Conservation (phyloP, 2,329 filamentous ascomycete species). For the Cercospora nicotianae region DNA sequence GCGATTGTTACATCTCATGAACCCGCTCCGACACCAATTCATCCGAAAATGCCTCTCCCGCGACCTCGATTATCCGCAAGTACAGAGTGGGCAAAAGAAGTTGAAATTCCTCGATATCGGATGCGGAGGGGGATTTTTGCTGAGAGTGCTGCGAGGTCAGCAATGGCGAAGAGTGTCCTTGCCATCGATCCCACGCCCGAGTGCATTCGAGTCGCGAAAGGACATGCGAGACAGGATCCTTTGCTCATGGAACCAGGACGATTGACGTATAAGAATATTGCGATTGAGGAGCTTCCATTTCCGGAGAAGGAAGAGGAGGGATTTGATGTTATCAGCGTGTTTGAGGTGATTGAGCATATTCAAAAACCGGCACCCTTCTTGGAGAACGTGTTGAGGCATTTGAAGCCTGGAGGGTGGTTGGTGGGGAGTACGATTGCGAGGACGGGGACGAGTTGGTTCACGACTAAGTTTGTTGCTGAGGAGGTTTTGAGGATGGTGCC, state of each 20-base stretch:
- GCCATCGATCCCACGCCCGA: conserved; percentile 76
- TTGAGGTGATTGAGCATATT: conserved; percentile 95
- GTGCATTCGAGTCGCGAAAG: conserved; percentile 72
- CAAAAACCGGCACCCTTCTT: conserved; percentile 74
- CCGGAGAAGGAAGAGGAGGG: conserved; percentile 37
- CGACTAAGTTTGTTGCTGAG: conserved; percentile 90
- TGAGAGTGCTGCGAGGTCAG: conserved; percentile 74
- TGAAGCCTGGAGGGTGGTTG: conserved; percentile 90
- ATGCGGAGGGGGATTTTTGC: conserved; percentile 97
- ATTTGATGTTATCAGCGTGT: conserved; percentile 82
- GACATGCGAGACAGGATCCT: conserved; percentile 75
- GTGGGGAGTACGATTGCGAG: conserved; percentile 89
- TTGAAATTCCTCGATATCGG: conserved; percentile 85
- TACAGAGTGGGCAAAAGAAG: conserved; percentile 33
- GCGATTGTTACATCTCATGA: conserved; percentile 93
- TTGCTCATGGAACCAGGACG: conserved; percentile 54
- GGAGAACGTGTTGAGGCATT: conserved; percentile 67
- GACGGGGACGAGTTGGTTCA: conserved; percentile 84
- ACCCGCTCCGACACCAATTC: conserved; percentile 92
- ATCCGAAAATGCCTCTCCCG: conserved; percentile 67
- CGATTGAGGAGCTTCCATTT: conserved; percentile 66
- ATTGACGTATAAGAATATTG: conserved; percentile 71
- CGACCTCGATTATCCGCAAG: conserved; percentile 40
- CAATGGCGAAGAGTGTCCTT: conserved; percentile 63
- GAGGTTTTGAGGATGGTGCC: conserved; percentile 85